Conservation (phyloP, 305 asterid genomes). For the Salvia sclarea region DNA sequence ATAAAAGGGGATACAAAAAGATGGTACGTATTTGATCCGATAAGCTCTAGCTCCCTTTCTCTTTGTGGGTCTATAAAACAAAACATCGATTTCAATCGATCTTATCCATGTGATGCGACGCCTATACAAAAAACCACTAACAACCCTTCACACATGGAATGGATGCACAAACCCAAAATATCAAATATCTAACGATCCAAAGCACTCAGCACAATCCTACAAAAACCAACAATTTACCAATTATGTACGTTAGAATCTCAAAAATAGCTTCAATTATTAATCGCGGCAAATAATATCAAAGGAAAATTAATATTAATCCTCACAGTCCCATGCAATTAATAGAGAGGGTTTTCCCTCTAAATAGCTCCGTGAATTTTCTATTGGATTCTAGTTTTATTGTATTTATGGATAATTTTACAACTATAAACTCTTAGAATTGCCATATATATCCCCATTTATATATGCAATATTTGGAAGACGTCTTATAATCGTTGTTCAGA, state of each 20-base stretch:
- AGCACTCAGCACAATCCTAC: slow-evolving; percentile 45
- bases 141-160: not conserved
- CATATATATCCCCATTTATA: too few relatives aligned
- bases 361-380: not conserved
- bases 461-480: too few relatives aligned
- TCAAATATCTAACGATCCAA: slow-evolving; percentile 34
- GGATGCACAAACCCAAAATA: not conserved
- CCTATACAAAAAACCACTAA: not conserved
- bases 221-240: not conserved
- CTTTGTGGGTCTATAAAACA: slow-evolving; percentile 10
- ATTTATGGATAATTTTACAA: too few relatives aligned
- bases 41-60: not conserved
- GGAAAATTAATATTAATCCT: too few relatives aligned
- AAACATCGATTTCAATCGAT: not conserved
- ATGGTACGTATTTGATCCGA: not conserved
- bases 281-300: not conserved
- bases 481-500: too few relatives aligned
- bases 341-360: not conserved
- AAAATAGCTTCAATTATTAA: not conserved
- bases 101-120: not conserved
- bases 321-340: too few relatives aligned
- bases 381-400: too few relatives aligned
- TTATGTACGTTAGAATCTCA: not conserved
- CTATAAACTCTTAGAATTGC: too few relatives aligned
- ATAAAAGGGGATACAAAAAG: too few relatives aligned